These are phyloP conservation scores for Pyrus pyrifolia DNA, from an alignment of 306 rosid genomes.

Conservation along the genomic window DNA sequence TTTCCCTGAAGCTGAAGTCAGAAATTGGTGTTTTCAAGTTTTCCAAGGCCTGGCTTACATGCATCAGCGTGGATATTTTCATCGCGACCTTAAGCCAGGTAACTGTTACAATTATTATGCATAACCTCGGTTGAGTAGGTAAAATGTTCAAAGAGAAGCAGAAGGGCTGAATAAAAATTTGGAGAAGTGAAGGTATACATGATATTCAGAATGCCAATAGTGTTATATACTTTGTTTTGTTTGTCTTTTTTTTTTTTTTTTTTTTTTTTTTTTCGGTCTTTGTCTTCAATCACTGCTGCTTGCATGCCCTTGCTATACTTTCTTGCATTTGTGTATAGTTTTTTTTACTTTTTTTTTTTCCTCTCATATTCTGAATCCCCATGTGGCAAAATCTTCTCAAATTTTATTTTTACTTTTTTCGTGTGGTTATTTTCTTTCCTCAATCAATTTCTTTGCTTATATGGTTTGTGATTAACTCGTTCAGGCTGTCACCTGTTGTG, in stretches of 20 bases:
- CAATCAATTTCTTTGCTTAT: neutral
- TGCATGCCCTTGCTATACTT: neutral
- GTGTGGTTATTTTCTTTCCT: neutral
- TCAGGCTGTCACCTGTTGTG: neutral
- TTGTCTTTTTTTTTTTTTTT: neutral
- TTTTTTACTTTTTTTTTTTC: neutral
- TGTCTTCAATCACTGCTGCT: neutral
- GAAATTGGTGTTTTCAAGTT: slow-evolving; percentile 97
- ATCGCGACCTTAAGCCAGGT: slow-evolving; percentile 99
- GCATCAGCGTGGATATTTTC: slow-evolving; percentile 99
- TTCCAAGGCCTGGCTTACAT: slow-evolving; percentile 96
- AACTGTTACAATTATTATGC: neutral
- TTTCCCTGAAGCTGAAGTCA: slow-evolving; percentile 74
- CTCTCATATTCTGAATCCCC: neutral
- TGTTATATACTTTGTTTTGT: neutral
- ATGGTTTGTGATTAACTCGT: neutral
- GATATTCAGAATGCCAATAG: neutral
- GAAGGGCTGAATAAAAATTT: neutral
- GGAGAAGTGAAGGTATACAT: neutral
- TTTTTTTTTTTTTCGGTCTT: neutral
- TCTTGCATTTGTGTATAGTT: neutral
- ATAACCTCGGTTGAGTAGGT: slow-evolving; percentile 2
- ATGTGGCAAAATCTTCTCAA: neutral
- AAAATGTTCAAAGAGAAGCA: neutral
- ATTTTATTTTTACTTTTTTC: neutral